A percentile compares a stretch with the other conserved stretches of the same genome.
These are phyloP conservation scores for Collybiopsis confluens DNA, from an alignment of 768 basidiomycete genomes.

Conservation along the genomic window DNA sequence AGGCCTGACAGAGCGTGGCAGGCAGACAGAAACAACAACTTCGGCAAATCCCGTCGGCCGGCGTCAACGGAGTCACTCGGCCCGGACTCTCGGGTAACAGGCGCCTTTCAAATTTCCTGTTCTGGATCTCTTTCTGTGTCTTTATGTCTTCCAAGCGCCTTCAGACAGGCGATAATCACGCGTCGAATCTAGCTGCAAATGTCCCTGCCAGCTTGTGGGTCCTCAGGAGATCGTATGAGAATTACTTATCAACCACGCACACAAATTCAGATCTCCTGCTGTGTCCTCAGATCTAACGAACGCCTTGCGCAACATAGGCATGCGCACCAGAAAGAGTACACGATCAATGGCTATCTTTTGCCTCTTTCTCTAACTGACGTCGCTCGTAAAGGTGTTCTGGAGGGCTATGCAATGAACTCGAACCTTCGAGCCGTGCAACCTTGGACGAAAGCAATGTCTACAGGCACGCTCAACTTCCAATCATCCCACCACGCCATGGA, in stretches of 20 bases:
- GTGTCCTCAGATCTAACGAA: conserved; percentile 45
- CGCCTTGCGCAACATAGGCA: conserved; percentile 52
- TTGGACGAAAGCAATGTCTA: conserved; percentile 36
- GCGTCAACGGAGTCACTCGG: no score
- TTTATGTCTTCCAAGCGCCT: conserved; percentile 29
- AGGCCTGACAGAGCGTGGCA: not conserved
- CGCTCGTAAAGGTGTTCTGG: conserved; percentile 45
- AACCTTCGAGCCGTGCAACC: conserved; percentile 20
- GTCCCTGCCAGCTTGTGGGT: conserved; percentile 12
- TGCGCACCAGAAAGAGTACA: conserved; percentile 61
- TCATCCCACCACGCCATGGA: conserved; percentile 48
- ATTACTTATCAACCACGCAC: conserved; percentile 16
- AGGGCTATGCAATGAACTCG: conserved; percentile 46
- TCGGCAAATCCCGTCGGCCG: no score
- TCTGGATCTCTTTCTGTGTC: not conserved
- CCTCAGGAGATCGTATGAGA: no score
- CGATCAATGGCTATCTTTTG: conserved; percentile 9
- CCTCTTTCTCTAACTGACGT: conserved; percentile 15
- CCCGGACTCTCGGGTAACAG: no score
- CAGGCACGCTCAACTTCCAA: conserved; percentile 38
- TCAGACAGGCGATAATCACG: conserved; percentile 26
- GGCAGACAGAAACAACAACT: no score
- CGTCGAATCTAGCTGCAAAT: conserved; percentile 18
- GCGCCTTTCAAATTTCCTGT: no score
- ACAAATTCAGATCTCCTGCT: conserved; percentile 21